A percentile compares a stretch with the other conserved stretches of the same genome.
Evolutionary conservation across 2,329 filamentous ascomycete species (phyloP).

Genomic region (Apiospora arundinis): DNA sequence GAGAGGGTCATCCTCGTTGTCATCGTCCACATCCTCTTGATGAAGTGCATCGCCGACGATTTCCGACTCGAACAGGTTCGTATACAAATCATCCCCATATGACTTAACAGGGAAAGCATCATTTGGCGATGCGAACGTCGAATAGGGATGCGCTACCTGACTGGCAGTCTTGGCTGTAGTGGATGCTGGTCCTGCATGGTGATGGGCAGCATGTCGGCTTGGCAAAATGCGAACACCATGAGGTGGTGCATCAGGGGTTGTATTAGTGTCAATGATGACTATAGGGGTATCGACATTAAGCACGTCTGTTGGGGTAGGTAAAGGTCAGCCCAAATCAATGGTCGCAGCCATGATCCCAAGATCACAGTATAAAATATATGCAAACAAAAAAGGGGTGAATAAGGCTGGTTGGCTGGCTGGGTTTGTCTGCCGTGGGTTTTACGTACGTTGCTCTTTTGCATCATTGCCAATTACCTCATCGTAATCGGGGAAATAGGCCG

Average conservation of each 20-base stretch:
- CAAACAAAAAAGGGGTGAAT: neutral
- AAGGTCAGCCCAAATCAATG: conserved; percentile 22
- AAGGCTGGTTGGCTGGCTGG: neutral
- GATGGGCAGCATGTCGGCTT: conserved; percentile 37
- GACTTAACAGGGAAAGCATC: conserved; percentile 51
- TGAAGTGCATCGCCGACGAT: neutral
- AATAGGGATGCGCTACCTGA: conserved; percentile 36
- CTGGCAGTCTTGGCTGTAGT: conserved; percentile 27
- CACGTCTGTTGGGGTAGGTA: conserved; percentile 61
- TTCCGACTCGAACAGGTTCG: conserved; percentile 62
- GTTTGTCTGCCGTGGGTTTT: conserved; percentile 9
- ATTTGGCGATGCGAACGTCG: conserved; percentile 30
- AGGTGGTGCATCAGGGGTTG: conserved; percentile 35
- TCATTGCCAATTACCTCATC: conserved; percentile 92
- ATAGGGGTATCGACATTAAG: conserved; percentile 77
- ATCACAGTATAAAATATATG: neutral
- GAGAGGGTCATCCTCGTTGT: conserved; percentile 58
- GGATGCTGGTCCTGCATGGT: conserved; percentile 33
- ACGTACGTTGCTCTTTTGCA: conserved; percentile 77
- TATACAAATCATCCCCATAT: conserved; percentile 63
- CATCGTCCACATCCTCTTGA: conserved; percentile 26
- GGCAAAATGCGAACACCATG: conserved; percentile 44
- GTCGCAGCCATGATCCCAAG: conserved; percentile 22
- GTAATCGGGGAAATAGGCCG: conserved; percentile 91
- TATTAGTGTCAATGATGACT: conserved; percentile 66